phyloP scores from a whole-genome alignment of 1,139 yeast species.

The Pichia sp. region DNA sequence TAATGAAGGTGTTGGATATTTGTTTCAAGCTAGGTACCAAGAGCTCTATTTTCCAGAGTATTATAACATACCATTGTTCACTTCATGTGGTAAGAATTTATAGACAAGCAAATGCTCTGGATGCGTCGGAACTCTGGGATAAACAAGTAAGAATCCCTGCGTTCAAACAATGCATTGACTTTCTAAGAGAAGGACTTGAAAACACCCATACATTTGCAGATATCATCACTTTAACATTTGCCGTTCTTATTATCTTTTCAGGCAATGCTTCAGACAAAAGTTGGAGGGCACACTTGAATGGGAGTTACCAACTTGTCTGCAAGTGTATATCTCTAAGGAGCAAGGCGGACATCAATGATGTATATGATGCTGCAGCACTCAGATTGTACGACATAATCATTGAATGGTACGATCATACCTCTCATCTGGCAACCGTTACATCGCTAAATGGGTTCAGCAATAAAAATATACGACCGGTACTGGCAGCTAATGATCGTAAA shows the following conservation, averaged over 20 bases:
- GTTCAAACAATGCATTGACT: conserved; percentile 14
- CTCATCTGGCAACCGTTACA: conserved; percentile 10
- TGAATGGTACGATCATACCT: conserved; percentile 15
- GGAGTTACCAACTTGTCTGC: conserved; percentile 11
- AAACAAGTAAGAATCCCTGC: conserved; percentile 11
- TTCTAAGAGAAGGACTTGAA: conserved; percentile 9
- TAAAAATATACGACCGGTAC: too few relatives aligned
- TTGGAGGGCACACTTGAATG: conserved; percentile 17
- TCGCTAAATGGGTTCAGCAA: conserved; percentile 11
- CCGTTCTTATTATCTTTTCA: conserved; percentile 13
- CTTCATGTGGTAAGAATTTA: conserved; percentile 13
- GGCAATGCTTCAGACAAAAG: conserved; percentile 14
- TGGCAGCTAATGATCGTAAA: too few relatives aligned
- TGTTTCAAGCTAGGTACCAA: conserved; percentile 11
- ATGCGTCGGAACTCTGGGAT: conserved; percentile 12
- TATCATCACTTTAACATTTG: conserved; percentile 13
- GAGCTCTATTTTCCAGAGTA: conserved; percentile 14
- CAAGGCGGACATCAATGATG: neutral
- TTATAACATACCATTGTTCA: conserved; percentile 16
- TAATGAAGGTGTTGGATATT: conserved; percentile 4
- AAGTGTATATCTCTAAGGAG: conserved; percentile 6
- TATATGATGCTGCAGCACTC: conserved; percentile 8
- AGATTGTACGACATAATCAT: conserved; percentile 10
- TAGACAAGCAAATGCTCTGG: conserved; percentile 1
- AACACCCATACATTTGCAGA: conserved; percentile 10